Base-by-base conservation (phyloP, 1,139 yeast species). In the Candida tropicalis region DNA sequence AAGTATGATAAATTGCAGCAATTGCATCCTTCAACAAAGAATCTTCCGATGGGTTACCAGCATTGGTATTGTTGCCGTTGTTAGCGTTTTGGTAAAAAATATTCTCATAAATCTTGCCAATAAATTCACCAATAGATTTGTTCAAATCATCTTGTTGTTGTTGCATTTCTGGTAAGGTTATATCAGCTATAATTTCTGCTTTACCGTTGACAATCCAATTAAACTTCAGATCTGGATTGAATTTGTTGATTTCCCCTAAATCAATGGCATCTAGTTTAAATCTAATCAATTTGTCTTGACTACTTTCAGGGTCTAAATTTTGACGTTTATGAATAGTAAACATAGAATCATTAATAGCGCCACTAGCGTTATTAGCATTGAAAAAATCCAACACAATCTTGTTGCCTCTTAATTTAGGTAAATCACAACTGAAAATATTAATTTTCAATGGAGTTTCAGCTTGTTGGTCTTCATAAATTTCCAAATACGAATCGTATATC, bases 321-420 rank as follows among this genome's bases (percentile, higher is more conserved):
- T 70, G 77, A 45, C 70, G 69, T 47, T 84, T 84, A 54, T 85
- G 93, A 17, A 86, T 75, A 2, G 89, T 84, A 63, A 85, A 85
- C 66, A 86, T 70, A 0, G 93, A 80, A 46, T 84, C 84, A 55
- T 85, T 84, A 11, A 85, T 71, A 1, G 90, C 79, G 0, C 95
- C 95, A 13, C 85, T 81, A 23, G 84, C 82, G 42, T 83, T 81
- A 46, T 74, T 74, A 12, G 90, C 87, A 57, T 82, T 82, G 64
- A 86, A 77, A 45, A 85, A 74, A 60, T 85, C 93, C 44, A 82
- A 65, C 41, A 83, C 65, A 32, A 82, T 56, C 65, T 85, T 74
- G 44, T 77, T 73, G 13, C 83, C 76, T 37, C 88, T 69, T 32
- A 86, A 59, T 48, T 72, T 76, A 5, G 86, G 83, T 45, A 85